Percentiles rank a stretch among this genome's conserved stretches.
Conservation (phyloP, 2,329 filamentous ascomycete genomes). For the Dactylellina haptotyla region DNA sequence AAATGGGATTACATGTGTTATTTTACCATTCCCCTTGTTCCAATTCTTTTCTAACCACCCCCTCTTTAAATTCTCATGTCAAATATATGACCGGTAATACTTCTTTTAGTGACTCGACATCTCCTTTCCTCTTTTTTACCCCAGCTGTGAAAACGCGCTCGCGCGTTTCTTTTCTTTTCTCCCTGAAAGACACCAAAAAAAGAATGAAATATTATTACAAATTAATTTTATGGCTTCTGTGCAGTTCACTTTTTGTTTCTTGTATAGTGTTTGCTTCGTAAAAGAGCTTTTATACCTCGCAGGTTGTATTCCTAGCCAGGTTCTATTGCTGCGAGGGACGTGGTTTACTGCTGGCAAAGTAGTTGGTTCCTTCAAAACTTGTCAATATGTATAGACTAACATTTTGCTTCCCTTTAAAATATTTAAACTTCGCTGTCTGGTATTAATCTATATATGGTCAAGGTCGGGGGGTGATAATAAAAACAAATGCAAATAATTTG, state of each 20-base stretch:
- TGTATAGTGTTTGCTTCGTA: too few relatives aligned
- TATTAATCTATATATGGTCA: too few relatives aligned
- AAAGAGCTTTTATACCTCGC: too few relatives aligned
- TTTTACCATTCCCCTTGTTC: constrained; percentile 10
- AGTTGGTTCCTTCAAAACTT: too few relatives aligned
- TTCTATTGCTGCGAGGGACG: too few relatives aligned
- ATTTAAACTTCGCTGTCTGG: too few relatives aligned
- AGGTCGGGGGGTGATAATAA: too few relatives aligned
- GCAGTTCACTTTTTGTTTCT: not conserved
- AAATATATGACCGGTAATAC: constrained; percentile 53
- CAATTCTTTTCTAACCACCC: constrained; percentile 1
- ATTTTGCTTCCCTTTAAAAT: too few relatives aligned
- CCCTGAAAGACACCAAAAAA: constrained; percentile 18
- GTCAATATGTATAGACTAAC: too few relatives aligned
- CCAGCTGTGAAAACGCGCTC: not conserved
- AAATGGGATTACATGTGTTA: constrained; percentile 1
- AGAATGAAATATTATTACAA: constrained; percentile 2
- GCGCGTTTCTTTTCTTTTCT: not conserved
- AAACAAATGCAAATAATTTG: too few relatives aligned
- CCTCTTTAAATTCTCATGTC: constrained; percentile 33
- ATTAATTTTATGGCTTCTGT: not conserved
- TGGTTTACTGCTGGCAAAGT: too few relatives aligned
- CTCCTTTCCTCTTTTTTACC: not conserved
- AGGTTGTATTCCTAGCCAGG: too few relatives aligned
- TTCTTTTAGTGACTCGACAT: constrained; percentile 19